Evolutionary conservation across 179 eudicot species (phyloP), one percentile per base, ranked within the genome.

Genomic region (Gypsophila paniculata): DNA sequence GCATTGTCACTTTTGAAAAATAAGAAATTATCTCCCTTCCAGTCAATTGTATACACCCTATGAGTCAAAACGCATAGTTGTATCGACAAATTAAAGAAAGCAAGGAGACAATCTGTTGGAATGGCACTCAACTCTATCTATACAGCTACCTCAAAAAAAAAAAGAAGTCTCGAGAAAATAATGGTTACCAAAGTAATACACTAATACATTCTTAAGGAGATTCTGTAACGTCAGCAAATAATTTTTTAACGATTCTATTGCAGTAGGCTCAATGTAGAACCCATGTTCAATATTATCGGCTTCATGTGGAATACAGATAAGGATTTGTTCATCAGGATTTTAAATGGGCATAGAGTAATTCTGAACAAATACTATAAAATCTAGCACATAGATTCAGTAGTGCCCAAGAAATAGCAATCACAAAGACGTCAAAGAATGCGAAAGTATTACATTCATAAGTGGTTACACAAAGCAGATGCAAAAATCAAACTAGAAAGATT

Each of bases 81-180:
- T 64, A 64, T 22, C 57, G 1, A 23, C 10, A 26, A 25, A n/a
- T n/a, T n/a, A n/a, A 68, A 17, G 58, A 68, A 42, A 42, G 46
- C 46, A 63, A 64, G 52, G 71, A 68, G 11, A 68, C 32, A 68
- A 8, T n/a, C 15, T 49, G 59, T 22, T 49, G 69, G 19, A 51
- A 68, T 25, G 15, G 26, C 59, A 51, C 59, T 51, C 29, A 55
- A 48, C 58, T 67, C 22, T 21, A 67, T 12, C 57, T 23, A 49
- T 46, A 17, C 70, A 23, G 21, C 58, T 23, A 67, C 70, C 70
- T 67, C 21, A 26, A 67, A 15, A 49, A 25, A 10, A 6, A 63
- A n/a, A 10, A 6, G 38, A n/a, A 29, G 21, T 61, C 52, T 0
- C 23, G 19, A 64, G 68, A 64, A 64, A 64, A 18, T n/a, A 9